These are phyloP conservation scores for Lentinula edodes DNA, from an alignment of 768 basidiomycete species.

Conservation along the genomic window DNA sequence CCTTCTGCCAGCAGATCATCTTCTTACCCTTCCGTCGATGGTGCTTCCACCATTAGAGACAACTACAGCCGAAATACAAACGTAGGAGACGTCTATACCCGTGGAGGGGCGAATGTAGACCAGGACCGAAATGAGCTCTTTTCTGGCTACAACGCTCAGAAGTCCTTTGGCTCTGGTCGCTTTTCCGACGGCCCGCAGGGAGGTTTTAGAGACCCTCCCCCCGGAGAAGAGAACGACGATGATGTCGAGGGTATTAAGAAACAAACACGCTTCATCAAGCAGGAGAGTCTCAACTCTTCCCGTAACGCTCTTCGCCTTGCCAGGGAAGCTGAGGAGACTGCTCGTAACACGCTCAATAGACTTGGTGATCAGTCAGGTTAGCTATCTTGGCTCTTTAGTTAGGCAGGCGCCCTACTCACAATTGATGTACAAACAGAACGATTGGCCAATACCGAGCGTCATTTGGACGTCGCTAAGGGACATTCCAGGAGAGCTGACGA, in stretches of 20 bases:
- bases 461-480: slow-evolving; percentile 88
- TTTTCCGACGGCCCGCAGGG: slow-evolving; percentile 61
- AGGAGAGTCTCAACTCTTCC: slow-evolving; percentile 85
- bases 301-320: slow-evolving; percentile 91
- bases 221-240: slow-evolving; percentile 76
- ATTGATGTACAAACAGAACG: slow-evolving; percentile 46
- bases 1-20: slow-evolving; percentile 27
- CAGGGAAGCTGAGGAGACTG: slow-evolving; percentile 95
- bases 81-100: slow-evolving; percentile 62
- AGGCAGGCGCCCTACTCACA: neutral
- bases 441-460: slow-evolving; percentile 90
- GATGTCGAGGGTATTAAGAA: slow-evolving; percentile 95
- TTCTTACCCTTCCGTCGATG: neutral
- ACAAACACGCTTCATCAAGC: slow-evolving; percentile 83
- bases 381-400: slow-evolving; percentile 15
- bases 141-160: slow-evolving; percentile 57
- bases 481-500: slow-evolving; percentile 83
- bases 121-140: slow-evolving; percentile 71
- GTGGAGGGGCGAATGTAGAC: slow-evolving; percentile 54
- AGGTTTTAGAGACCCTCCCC: slow-evolving; percentile 35
- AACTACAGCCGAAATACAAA: slow-evolving; percentile 47
- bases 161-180: slow-evolving; percentile 53
- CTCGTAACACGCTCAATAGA: slow-evolving; percentile 72
- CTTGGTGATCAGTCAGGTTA: slow-evolving; percentile 92
- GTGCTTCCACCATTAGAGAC: slow-evolving; percentile 21